Conservation (phyloP, 2,329 filamentous ascomycete species). For the Penicillium griseofulvum region DNA sequence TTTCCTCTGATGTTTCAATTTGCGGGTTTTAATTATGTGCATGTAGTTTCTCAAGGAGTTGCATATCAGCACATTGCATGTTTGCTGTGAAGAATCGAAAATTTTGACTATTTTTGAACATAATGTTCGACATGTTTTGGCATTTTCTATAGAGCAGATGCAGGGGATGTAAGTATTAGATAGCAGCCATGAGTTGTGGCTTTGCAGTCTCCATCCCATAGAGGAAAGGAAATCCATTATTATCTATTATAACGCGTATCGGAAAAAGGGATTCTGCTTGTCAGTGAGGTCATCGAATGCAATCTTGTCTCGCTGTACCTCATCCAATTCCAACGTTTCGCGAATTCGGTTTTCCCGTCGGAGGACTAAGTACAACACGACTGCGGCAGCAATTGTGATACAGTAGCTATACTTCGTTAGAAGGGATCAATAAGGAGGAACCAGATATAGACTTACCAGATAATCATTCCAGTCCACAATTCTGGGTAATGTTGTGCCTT, state of each 20-base stretch:
- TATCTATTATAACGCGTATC: constrained; percentile 52
- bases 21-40: background rate
- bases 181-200: too few species aligned
- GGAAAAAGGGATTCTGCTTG: constrained; percentile 65
- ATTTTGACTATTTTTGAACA: background rate
- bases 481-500: constrained; percentile 67
- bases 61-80: background rate
- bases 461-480: constrained; percentile 68
- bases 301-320: constrained; percentile 61
- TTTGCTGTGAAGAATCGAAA: background rate
- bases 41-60: background rate
- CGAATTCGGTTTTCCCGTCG: constrained; percentile 57
- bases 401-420: constrained; percentile 53
- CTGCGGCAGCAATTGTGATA: constrained; percentile 62
- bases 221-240: background rate
- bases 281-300: constrained; percentile 69
- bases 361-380: constrained; percentile 59
- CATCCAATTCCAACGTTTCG: constrained; percentile 51
- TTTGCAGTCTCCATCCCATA: background rate
- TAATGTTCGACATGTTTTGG: background rate
- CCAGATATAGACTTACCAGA: constrained; percentile 44
- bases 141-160: background rate
- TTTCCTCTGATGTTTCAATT: background rate
- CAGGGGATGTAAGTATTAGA: background rate
- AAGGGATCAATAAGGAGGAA: background rate